Conservation (phyloP, 2,329 filamentous ascomycete species). For the Gaeumannomyces sp. region DNA sequence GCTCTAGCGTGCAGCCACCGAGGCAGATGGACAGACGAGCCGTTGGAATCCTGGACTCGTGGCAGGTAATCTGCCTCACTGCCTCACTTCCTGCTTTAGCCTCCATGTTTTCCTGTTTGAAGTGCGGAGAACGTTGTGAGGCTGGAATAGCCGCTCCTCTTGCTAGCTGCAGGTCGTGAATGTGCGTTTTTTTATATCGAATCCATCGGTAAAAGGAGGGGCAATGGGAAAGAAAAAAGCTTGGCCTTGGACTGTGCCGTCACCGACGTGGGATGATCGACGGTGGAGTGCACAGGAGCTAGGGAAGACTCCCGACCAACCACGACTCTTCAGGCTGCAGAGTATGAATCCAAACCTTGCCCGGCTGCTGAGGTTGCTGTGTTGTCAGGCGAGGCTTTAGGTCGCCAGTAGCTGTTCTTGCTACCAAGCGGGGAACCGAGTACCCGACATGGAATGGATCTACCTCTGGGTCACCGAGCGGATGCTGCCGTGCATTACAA, state of each 20-base stretch:
- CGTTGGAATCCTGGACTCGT: background rate
- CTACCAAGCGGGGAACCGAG: background rate
- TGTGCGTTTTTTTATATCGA: background rate
- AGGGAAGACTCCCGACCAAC: background rate
- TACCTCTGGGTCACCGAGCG: background rate
- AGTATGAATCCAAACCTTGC: background rate
- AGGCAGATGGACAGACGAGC: background rate
- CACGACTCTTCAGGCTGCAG: background rate
- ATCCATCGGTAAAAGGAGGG: background rate
- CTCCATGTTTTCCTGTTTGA: background rate
- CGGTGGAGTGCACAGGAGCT: background rate
- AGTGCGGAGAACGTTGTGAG: background rate
- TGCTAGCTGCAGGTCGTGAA: background rate
- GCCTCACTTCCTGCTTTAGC: background rate
- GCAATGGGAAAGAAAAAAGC: background rate
- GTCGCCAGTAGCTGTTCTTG: background rate
- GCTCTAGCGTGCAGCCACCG: slow-evolving; percentile 1
- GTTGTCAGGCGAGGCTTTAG: background rate
- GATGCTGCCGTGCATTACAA: background rate
- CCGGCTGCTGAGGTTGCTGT: background rate
- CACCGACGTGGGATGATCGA: background rate
- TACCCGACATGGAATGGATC: background rate
- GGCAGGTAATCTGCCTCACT: slow-evolving; percentile 2
- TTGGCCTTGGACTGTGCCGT: background rate
- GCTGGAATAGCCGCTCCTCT: background rate